A percentile compares a stretch with the other conserved stretches of the same genome.
Conservation (phyloP, 768 basidiomycete genomes). For the Tephrocybe sp. region DNA sequence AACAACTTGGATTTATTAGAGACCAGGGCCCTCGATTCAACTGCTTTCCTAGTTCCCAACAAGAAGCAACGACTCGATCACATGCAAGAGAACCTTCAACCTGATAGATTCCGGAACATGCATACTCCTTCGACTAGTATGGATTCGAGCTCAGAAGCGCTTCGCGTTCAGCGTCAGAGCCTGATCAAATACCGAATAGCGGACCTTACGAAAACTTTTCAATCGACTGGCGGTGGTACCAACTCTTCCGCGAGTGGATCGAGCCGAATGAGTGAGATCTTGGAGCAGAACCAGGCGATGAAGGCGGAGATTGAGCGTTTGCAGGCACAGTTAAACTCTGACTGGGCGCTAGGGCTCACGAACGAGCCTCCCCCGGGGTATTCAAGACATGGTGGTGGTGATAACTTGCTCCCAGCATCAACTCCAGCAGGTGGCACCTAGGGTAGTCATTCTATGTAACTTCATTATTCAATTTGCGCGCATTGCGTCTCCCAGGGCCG, state of each 20-base stretch:
- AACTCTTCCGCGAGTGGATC: neutral
- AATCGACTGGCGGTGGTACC: neutral
- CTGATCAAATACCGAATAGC: neutral
- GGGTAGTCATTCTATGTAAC: too few species aligned
- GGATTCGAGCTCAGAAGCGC: neutral
- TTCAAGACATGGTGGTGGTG: neutral
- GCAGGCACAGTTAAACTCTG: constrained; percentile 6
- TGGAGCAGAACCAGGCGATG: constrained; percentile 13
- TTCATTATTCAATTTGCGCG: too few species aligned
- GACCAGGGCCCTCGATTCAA: neutral
- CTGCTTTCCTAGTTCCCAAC: neutral
- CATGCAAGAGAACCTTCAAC: too few species aligned
- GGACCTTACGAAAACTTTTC: neutral
- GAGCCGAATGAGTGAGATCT: neutral
- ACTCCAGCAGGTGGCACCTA: neutral
- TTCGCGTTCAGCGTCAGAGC: neutral
- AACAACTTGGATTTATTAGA: too few species aligned
- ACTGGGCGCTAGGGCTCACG: constrained; percentile 6
- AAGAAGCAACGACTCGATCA: neutral
- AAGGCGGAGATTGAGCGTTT: constrained; percentile 10
- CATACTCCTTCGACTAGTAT: neutral
- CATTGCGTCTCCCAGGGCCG: too few species aligned
- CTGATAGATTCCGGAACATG: neutral
- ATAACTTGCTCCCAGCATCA: neutral
- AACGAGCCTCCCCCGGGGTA: constrained; percentile 19